Base-by-base conservation (phyloP, 768 basidiomycete species). In the Crepidotus variabilis region DNA sequence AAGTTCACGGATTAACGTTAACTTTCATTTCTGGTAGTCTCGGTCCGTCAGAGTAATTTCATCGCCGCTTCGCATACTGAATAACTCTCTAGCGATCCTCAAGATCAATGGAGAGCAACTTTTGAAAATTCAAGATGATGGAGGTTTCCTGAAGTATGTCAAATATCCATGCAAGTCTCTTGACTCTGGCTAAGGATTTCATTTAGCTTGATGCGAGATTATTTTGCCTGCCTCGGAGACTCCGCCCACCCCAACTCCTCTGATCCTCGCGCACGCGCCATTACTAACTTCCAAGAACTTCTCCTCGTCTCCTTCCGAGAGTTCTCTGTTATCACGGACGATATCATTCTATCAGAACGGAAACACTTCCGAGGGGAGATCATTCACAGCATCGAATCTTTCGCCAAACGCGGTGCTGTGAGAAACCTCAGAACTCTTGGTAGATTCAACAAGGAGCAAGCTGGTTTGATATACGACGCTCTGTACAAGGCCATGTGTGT, bases 271-370 rank as follows among this genome's bases (percentile, higher is more conserved):
- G 83, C 90, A 2, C 88, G 95, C 11, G 92, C 94, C 20, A 96
- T 98, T 64, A 98, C 94, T 8, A 88, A 91, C 54, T 99, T 99
- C 81, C 97, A 98, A 70, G 95, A 99, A 72, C 84, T 94, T 0
- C 85, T 98, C 43, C 86, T 98, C 6, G 88, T 99, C 54, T 96
- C 97, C 2, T 99, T 99, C 83, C 85, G 97, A 55, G 97, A 99
- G 68, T 98, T 99, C 69, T 89, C 92, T 3, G 82, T 94, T 59
- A 97, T 99, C 69, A 94, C 94, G 0, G 96, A 98, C 63, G 97
- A 98, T 9, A 89, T 90, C 16, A 98, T 99, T 63, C 81, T 83
- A 14, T 78, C 82, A 11, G 97, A 99, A 71, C 86, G 97, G 21
- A 83, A 83, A 59, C 83, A 87, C 49, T 93, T 90, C 76, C 82